Percentiles rank a stretch among this genome's conserved stretches.
phyloP scores from a whole-genome alignment of 2,329 filamentous ascomycete genomes.

The Stagonosporopsis rhizophila region DNA sequence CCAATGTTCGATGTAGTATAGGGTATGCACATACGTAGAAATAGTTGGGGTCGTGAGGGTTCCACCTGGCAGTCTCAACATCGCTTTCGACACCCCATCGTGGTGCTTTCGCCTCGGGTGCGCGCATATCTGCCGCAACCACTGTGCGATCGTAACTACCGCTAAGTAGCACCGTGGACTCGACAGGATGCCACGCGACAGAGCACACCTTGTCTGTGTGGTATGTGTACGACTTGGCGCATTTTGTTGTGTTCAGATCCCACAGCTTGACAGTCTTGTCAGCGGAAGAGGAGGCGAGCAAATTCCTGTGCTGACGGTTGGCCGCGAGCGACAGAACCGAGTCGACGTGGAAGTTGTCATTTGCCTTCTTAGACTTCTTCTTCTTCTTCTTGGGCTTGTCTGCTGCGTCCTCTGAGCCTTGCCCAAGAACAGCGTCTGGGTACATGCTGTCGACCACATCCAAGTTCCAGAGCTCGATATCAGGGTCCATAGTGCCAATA shows the following conservation, averaged over 20 bases:
- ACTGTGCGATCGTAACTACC: slow-evolving; percentile 95
- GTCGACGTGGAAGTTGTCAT: slow-evolving; percentile 92
- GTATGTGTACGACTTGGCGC: slow-evolving; percentile 93
- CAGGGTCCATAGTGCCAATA: slow-evolving; percentile 95
- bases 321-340: slow-evolving; percentile 89
- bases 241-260: slow-evolving; percentile 91
- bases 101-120: slow-evolving; percentile 79
- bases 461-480: slow-evolving; percentile 98
- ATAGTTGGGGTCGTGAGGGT: slow-evolving; percentile 88
- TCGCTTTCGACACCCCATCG: slow-evolving; percentile 96
- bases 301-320: slow-evolving; percentile 91
- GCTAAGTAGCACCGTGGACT: slow-evolving; percentile 87
- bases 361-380: slow-evolving; percentile 87
- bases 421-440: slow-evolving; percentile 92
- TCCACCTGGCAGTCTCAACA: slow-evolving; percentile 91
- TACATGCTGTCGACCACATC: slow-evolving; percentile 98
- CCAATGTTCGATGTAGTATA: neutral
- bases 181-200: slow-evolving; percentile 86
- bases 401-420: slow-evolving; percentile 57
- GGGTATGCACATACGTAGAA: slow-evolving; percentile 73
- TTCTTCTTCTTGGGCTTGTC: slow-evolving; percentile 81
- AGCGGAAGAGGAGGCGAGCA: slow-evolving; percentile 92
- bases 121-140: slow-evolving; percentile 95
- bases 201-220: slow-evolving; percentile 99
- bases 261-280: slow-evolving; percentile 98